Conservation (phyloP, 2,329 filamentous ascomycete species). For the Neoarthrinium moseri region DNA sequence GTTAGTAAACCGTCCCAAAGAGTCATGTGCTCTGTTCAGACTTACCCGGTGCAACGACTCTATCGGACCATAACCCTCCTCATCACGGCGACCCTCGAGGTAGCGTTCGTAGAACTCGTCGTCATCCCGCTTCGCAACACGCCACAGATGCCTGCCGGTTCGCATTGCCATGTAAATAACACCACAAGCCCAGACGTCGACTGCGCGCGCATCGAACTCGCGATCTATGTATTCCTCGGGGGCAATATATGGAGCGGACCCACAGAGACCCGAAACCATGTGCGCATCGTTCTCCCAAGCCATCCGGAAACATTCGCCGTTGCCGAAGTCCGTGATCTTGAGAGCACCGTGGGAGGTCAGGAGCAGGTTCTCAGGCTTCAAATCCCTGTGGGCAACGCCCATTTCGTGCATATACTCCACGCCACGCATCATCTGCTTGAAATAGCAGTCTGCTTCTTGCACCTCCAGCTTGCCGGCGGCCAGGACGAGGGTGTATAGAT, state of each 20-base stretch:
- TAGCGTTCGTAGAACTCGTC: conserved; percentile 97
- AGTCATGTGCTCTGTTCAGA: conserved; percentile 14
- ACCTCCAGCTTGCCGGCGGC: conserved; percentile 90
- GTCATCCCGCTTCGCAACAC: conserved; percentile 93
- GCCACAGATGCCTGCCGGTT: conserved; percentile 93
- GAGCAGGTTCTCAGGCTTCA: conserved; percentile 95
- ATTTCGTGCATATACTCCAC: conserved; percentile 99
- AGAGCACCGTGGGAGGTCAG: conserved; percentile 88
- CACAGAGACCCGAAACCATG: conserved; percentile 96
- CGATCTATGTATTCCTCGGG: conserved; percentile 94
- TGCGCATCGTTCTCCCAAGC: conserved; percentile 98
- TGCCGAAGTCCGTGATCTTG: conserved; percentile 98
- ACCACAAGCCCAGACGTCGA: conserved; percentile 96
- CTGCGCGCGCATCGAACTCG: conserved; percentile 96
- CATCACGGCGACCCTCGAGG: conserved; percentile 86
- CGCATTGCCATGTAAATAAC: conserved; percentile 99
- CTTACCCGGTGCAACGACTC: conserved; percentile 92
- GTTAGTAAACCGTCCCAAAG: background rate
- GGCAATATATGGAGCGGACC: conserved; percentile 94
- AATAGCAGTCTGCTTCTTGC: conserved; percentile 93
- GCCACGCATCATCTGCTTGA: conserved; percentile 98
- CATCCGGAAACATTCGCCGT: conserved; percentile 99
- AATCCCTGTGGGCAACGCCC: conserved; percentile 94
- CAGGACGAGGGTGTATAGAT: conserved; percentile 90
- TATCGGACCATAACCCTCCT: conserved; percentile 94